phyloP scores from a whole-genome alignment of 352 stramenopile species.

The Pythium myriotylum region DNA sequence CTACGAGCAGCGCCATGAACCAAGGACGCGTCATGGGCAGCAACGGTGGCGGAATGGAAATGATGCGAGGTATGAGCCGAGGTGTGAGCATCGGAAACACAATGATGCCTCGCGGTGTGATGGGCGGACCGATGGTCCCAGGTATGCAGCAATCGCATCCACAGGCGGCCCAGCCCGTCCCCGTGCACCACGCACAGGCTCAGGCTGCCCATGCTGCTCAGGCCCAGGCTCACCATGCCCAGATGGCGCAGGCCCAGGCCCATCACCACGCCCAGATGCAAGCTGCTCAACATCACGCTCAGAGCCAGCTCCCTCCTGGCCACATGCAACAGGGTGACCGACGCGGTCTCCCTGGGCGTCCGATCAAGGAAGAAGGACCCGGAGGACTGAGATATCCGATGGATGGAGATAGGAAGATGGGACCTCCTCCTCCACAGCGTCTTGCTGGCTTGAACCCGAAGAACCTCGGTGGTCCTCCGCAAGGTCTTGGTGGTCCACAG shows the following conservation, averaged over 20 bases:
- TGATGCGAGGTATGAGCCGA: slow-evolving; percentile 70
- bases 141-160: slow-evolving; percentile 66
- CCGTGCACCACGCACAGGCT: slow-evolving; percentile 45
- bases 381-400: slow-evolving; percentile 60
- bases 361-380: slow-evolving; percentile 70
- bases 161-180: slow-evolving; percentile 54
- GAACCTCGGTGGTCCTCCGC: slow-evolving; percentile 59
- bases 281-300: slow-evolving; percentile 35
- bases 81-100: slow-evolving; percentile 53
- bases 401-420: slow-evolving; percentile 67
- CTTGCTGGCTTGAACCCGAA: slow-evolving; percentile 76
- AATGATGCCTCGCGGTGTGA: slow-evolving; percentile 70
- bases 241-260: slow-evolving; percentile 49
- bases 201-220: slow-evolving; percentile 61
- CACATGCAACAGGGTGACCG: slow-evolving; percentile 65
- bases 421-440: slow-evolving; percentile 50
- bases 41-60: slow-evolving; percentile 59
- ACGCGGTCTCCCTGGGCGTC: slow-evolving; percentile 58
- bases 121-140: slow-evolving; percentile 52
- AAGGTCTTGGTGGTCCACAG: slow-evolving; percentile 35
- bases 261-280: slow-evolving; percentile 57
- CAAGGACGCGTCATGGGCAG: slow-evolving; percentile 36
- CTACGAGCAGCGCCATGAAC: slow-evolving; percentile 49
- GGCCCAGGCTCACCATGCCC: slow-evolving; percentile 68
- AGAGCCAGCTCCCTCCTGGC: slow-evolving; percentile 30